Evolutionary conservation across 345 rosid genomes (phyloP), one percentile per base, ranked within the genome.

Genomic region (Euphorbia pulcherrima): DNA sequence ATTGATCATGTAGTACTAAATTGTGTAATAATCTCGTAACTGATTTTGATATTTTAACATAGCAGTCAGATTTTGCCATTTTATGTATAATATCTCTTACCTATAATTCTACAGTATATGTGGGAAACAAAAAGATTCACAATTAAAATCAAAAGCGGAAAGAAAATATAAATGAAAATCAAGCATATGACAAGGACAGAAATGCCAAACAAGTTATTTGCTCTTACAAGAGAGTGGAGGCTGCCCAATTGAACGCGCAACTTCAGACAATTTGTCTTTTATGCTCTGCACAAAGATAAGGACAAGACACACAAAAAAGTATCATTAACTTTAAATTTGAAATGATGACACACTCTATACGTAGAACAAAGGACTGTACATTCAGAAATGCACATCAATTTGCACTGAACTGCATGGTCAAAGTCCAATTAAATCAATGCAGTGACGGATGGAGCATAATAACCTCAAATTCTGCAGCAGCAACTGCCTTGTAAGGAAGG

Each of bases 381-480:
- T 50, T 10, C 29, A 46, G 39, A 58, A 58, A 58, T 16, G 41
- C 16, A 2, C 24, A 0, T 68, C 16, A 18, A 20, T 20, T 18
- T n/a, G 26, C 33, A 60, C 21, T 2, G 16, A 21, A 24, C 14
- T 59, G 53, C 27, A 17, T n/a, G 39, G 56, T 44, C 20, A 35
- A 68, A 4, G 30, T 40, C 55, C 39, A 16, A 33, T 14, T 3
- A 64, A 68, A 28, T 20, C 39, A 72, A 26, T 57, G 39, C 57
- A 47, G 26, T 71, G 54, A 52, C 8, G 0, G 14, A 20, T 27
- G 47, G 26, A 74, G 27, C 3, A 20, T 33, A 68, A 54, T 59
- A 74, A 88, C 98, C 97, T 90, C 97, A 68, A 82, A 82, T 70
- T 90, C 93, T 63, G 89, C 79, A 17, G 67, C 79, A 64, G 74